Base-by-base conservation (phyloP, 2,329 filamentous ascomycete species). In the Chaetomium globosum region DNA sequence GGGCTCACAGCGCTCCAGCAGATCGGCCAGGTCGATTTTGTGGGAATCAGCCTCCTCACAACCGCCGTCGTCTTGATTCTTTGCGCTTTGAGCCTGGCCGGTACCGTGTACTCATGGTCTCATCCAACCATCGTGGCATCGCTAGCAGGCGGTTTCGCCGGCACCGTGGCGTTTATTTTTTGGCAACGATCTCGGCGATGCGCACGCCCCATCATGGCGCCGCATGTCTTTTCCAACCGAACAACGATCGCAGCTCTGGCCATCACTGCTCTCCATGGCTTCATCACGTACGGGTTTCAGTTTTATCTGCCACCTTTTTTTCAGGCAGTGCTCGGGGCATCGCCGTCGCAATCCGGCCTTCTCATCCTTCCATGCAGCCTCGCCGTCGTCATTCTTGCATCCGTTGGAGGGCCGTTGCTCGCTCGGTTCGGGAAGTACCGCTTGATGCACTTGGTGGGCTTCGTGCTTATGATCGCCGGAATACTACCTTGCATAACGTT, bases 241-340 rank as follows among this genome's bases (percentile, higher is more conserved):
- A 83, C 81, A 2, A 74, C 70, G 0, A 62, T 70, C 2, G 69
- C 74, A 3, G 74, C 71, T 1, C 77, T 78, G 56, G 53, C 71
- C 4, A 64, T 77, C 21, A 78, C 76, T 9, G 76, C 80, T 43
- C 56, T 81, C 10, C 75, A 79, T 53, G 74, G 73, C 28, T 69
- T 82, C 16, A 68, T 80, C 21, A 70, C 75, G 0, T 75, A 75
- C 61, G 78, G 77, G 70, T 71, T 74, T 30, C 71, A 75, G 61
- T 79, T 77, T 71, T 81, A 80, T 67, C 68, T 81, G 1, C 80
- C 80, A 0, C 71, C 82, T 16, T 82, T 81, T 70, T 82, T 82
- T 71, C 80, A 82, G 63, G 76, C 74, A 6, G 76, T 82, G 0
- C 71, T 75, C 2, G 65, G 66, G 1, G 69, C 74, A 5, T 72